Base-by-base conservation (phyloP, 768 basidiomycete genomes). In the Galerina sulciceps region DNA sequence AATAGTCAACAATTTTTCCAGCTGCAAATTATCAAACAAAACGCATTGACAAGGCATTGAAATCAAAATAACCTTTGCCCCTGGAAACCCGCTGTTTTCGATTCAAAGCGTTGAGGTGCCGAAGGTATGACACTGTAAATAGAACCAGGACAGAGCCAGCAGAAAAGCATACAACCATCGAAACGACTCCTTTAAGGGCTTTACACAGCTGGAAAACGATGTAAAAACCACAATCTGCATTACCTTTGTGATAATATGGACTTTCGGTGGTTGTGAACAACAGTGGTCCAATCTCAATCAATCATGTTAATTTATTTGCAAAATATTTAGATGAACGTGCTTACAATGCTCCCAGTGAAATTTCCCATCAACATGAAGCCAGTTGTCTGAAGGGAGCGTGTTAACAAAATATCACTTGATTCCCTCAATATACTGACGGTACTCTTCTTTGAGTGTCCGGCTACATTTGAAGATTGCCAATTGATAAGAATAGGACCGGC, bases 391-490 rank as follows among this genome's bases (percentile, higher is more conserved):
- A 43, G 8, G 38, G 6, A 4, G 9, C 13, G 9, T 10, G 13
- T 20, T 15, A 4, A n/a, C 18, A 31, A 8, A 31, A 31, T 31
- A 31, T 31, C 26, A 31, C n/a, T n/a, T 31, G 26, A 31, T 1
- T 31, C 26, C 26, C 26, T 31, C 26, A 8, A 31, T 31, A 31
- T 31, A 31, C 62, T 20, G 31, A 63, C 62, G 10, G 62, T 51
- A 14, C 37, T 63, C 20, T 57, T 59, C 53, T 65, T 65, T 6
- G 60, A 62, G 15, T 62, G 73, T 1, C 75, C 75, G 9, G 75
- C 75, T 4, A 73, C 73, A 53, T 76, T 76, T 1, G 73, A 67
- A 15, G 72, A 66, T 45, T 74, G 72, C 75, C 75, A 76, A 31
- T 31, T 31, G 26, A 31, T 8, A 31, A 31, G 5, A 4, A 31